These are phyloP conservation scores for Coniosporium tulheliwenetii DNA, from an alignment of 2,329 filamentous ascomycete genomes.

Conservation along the genomic window DNA sequence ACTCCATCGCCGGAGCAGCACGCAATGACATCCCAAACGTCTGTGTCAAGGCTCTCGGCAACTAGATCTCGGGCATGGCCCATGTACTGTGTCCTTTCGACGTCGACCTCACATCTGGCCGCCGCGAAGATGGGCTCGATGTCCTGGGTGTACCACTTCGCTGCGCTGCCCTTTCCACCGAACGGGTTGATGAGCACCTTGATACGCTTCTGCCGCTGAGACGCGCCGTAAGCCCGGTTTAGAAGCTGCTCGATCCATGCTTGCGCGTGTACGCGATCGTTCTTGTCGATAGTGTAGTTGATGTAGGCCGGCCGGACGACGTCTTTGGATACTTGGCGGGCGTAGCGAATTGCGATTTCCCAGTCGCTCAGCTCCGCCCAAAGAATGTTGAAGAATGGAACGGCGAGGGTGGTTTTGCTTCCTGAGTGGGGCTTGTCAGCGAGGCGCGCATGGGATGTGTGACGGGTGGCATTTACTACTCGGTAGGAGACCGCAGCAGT, in stretches of 20 bases:
- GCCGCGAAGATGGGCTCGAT: slow-evolving; percentile 73
- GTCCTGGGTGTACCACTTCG: slow-evolving; percentile 56
- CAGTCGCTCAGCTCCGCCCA: slow-evolving; percentile 54
- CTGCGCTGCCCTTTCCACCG: slow-evolving; percentile 65
- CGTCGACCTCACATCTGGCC: slow-evolving; percentile 60
- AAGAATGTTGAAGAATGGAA: slow-evolving; percentile 72
- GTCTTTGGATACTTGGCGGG: slow-evolving; percentile 41
- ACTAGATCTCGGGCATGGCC: slow-evolving; percentile 65
- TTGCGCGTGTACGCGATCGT: slow-evolving; percentile 31
- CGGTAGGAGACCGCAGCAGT: slow-evolving; percentile 41
- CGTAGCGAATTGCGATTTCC: slow-evolving; percentile 58
- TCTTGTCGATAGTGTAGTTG: slow-evolving; percentile 42
- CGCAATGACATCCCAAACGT: slow-evolving; percentile 70
- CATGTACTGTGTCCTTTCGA: slow-evolving; percentile 52
- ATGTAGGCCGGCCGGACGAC: slow-evolving; percentile 45
- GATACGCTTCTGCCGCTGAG: slow-evolving; percentile 57
- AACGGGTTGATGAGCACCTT: slow-evolving; percentile 87
- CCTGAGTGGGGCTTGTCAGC: slow-evolving; percentile 13
- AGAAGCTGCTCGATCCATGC: slow-evolving; percentile 52
- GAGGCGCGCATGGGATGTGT: slow-evolving; percentile 1
- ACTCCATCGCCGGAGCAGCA: slow-evolving; percentile 87
- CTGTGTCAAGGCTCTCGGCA: slow-evolving; percentile 57
- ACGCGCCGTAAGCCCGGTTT: slow-evolving; percentile 51
- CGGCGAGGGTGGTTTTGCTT: slow-evolving; percentile 36
- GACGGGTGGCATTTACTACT: slow-evolving; percentile 24